Percentiles rank a stretch among this genome's conserved stretches.
phyloP scores from a whole-genome alignment of 345 rosid genomes.

The Raphanus raphanistrum region DNA sequence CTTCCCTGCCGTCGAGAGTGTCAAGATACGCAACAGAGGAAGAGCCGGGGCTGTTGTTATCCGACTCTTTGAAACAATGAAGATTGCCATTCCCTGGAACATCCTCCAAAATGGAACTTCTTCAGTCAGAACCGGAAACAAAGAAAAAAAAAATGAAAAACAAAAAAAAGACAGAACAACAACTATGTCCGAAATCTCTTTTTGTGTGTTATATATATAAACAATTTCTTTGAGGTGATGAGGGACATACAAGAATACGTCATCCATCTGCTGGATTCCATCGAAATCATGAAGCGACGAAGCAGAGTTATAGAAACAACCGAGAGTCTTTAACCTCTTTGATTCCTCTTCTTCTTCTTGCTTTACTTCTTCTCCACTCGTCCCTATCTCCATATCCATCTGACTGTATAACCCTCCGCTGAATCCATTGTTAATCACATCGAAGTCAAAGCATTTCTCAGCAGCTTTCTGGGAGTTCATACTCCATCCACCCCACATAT shows the following conservation, averaged over 20 bases:
- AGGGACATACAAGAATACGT: slow-evolving; percentile 68
- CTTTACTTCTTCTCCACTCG: slow-evolving; percentile 12
- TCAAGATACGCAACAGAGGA: slow-evolving; percentile 28
- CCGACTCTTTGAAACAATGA: slow-evolving; percentile 24
- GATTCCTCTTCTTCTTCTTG: slow-evolving; percentile 21
- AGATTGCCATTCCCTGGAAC: slow-evolving; percentile 38
- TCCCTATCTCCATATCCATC: slow-evolving; percentile 17
- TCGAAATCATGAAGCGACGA: slow-evolving; percentile 46
- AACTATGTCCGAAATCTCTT: neutral
- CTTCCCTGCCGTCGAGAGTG: slow-evolving; percentile 15
- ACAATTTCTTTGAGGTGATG: neutral
- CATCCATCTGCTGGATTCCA: slow-evolving; percentile 61
- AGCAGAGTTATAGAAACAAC: slow-evolving; percentile 1
- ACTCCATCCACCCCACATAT: slow-evolving; percentile 34
- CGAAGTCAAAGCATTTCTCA: slow-evolving; percentile 34
- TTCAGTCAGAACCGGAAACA: slow-evolving; percentile 40
- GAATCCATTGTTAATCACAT: slow-evolving; percentile 40
- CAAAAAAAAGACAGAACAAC: neutral
- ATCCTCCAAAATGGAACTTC: slow-evolving; percentile 45
- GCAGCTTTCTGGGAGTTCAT: slow-evolving; percentile 33
- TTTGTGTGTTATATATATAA: neutral
- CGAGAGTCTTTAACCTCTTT: slow-evolving; percentile 19
- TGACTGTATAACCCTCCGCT: slow-evolving; percentile 40
- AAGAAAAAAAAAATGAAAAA: neutral
- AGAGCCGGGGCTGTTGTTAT: slow-evolving; percentile 1